Conservation (phyloP, 352 stramenopile genomes). For the Aphanomyces cochlioides region DNA sequence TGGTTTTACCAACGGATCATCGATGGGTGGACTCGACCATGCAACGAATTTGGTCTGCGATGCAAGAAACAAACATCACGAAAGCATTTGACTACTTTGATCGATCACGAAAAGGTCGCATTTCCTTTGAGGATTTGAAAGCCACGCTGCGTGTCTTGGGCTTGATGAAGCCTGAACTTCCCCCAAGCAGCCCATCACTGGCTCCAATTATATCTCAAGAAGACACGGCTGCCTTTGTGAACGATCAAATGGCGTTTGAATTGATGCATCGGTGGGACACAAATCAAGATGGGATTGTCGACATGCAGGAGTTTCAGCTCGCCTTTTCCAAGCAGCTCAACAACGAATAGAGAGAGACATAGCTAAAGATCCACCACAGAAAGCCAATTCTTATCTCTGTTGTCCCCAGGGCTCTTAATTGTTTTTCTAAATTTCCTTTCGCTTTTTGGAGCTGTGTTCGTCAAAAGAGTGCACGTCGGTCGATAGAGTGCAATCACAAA, state of each 20-base stretch:
- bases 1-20: background rate
- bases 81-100: conserved; percentile 30
- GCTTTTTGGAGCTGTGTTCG: too few species aligned
- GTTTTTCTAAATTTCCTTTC: too few species aligned
- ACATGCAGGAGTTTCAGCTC: conserved; percentile 80
- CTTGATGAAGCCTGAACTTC: conserved; percentile 13
- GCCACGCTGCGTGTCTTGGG: conserved; percentile 25
- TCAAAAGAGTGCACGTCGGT: too few species aligned
- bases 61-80: conserved; percentile 2
- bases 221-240: conserved; percentile 46
- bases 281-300: conserved; percentile 85
- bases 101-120: conserved; percentile 15
- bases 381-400: too few species aligned
- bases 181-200: background rate
- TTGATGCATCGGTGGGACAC: conserved; percentile 90
- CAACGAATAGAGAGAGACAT: background rate
- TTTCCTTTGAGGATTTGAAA: conserved; percentile 29
- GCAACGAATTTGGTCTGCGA: background rate
- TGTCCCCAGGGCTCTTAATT: too few species aligned
- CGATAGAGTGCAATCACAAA: too few species aligned
- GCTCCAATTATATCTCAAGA: too few species aligned
- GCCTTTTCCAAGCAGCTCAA: conserved; percentile 8
- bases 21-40: conserved; percentile 3
- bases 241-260: conserved; percentile 89
- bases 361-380: too few species aligned